phyloP scores from a whole-genome alignment of 192 early-diverging fungal species.

The Powellomyces hirtus region DNA sequence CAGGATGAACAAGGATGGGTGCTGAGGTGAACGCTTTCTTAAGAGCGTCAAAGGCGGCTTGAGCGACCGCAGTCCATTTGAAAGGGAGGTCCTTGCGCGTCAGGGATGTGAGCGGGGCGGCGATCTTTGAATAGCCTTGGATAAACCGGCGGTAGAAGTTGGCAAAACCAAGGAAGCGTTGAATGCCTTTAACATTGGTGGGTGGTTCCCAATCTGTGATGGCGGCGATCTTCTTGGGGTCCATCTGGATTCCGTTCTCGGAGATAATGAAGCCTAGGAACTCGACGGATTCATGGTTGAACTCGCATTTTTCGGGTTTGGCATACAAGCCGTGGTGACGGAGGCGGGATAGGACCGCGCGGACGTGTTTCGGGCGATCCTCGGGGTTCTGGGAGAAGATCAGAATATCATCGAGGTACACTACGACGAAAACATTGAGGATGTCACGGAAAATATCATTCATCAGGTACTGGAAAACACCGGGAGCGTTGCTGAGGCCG shows the following conservation, averaged over 20 bases:
- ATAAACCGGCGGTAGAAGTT: not conserved
- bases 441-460: constrained; percentile 43
- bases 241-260: not conserved
- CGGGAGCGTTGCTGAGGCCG: constrained; percentile 58
- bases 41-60: not conserved
- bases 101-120: not conserved
- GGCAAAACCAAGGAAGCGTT: not conserved
- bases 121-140: not conserved
- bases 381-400: constrained; percentile 30
- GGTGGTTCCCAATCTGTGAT: not conserved
- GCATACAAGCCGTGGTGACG: constrained; percentile 14
- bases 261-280: not conserved
- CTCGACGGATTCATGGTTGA: too few relatives aligned
- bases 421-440: constrained; percentile 12
- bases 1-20: too few relatives aligned
- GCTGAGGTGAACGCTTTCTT: not conserved
- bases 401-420: constrained; percentile 49
- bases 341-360: constrained; percentile 19
- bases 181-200: not conserved
- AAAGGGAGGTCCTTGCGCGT: not conserved
- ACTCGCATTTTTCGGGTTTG: not conserved
- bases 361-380: constrained; percentile 23
- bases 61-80: not conserved
- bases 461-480: constrained; percentile 50
- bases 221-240: not conserved